Percentiles rank a stretch among this genome's conserved stretches.
Conservation (phyloP, 495 filamentous ascomycete genomes). For the Monascus purpureus region DNA sequence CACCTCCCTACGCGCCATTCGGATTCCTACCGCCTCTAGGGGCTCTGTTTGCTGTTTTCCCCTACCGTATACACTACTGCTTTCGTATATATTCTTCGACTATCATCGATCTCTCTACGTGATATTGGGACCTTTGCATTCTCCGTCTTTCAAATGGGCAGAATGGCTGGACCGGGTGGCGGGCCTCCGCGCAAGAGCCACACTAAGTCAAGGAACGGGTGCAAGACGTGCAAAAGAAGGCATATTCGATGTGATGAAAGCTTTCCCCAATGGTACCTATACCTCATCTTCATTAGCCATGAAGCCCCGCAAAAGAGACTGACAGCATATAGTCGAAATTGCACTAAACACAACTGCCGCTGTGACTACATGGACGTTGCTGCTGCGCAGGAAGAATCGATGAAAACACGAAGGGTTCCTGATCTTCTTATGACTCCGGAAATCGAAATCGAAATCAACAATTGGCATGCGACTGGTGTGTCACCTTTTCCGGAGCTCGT, state of each 20-base stretch:
- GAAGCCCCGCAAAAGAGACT: background rate
- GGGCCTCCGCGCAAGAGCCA: slow-evolving; percentile 58
- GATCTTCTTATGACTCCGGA: slow-evolving; percentile 73
- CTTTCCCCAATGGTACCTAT: slow-evolving; percentile 80
- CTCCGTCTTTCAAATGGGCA: background rate
- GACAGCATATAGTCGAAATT: slow-evolving; percentile 79
- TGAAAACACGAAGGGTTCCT: slow-evolving; percentile 52
- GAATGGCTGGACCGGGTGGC: slow-evolving; percentile 37
- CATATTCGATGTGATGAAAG: slow-evolving; percentile 97
- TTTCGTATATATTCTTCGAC: too few species aligned
- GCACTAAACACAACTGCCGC: slow-evolving; percentile 94
- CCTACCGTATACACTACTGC: too few species aligned
- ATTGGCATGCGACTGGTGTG: slow-evolving; percentile 70
- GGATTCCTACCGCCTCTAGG: too few species aligned
- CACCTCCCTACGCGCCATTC: too few species aligned
- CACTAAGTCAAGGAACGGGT: slow-evolving; percentile 96
- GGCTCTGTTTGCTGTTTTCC: too few species aligned
- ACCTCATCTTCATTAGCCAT: background rate
- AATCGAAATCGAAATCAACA: slow-evolving; percentile 65
- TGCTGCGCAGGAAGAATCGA: slow-evolving; percentile 47
- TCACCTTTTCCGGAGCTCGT: slow-evolving; percentile 79
- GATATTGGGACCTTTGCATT: background rate
- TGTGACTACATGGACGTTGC: slow-evolving; percentile 88
- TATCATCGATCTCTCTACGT: background rate
- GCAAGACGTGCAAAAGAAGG: slow-evolving; percentile 91